phyloP scores from a whole-genome alignment of 106 monocot species.

The Allium fistulosum region DNA sequence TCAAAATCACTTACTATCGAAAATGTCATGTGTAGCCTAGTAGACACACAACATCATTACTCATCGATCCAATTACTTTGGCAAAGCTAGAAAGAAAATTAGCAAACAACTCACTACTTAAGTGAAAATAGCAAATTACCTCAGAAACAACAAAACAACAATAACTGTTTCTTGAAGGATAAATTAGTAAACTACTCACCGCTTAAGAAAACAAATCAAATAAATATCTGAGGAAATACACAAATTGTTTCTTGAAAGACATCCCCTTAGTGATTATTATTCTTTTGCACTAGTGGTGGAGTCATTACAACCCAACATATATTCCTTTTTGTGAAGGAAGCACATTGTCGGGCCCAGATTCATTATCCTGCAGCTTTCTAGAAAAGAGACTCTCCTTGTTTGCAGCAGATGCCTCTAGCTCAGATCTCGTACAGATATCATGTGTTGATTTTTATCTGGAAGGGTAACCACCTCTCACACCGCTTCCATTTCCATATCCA shows the following conservation, averaged over 20 bases:
- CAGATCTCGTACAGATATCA: conserved; percentile 42
- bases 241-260: neutral
- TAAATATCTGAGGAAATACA: conserved; percentile 7
- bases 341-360: conserved; percentile 46
- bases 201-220: neutral
- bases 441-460: conserved; percentile 45
- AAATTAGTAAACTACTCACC: too few species aligned
- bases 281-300: conserved; percentile 20
- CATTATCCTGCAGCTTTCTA: conserved; percentile 53
- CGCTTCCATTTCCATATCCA: conserved; percentile 9
- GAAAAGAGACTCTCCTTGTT: conserved; percentile 60
- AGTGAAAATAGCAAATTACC: too few species aligned
- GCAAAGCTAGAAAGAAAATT: too few species aligned
- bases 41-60: too few species aligned
- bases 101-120: too few species aligned
- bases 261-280: conserved; percentile 3
- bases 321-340: conserved; percentile 64
- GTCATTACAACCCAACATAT: conserved; percentile 63
- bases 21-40: too few species aligned
- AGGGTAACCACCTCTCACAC: conserved; percentile 14
- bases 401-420: conserved; percentile 48
- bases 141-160: too few species aligned
- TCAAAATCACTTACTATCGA: too few species aligned
- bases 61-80: too few species aligned
- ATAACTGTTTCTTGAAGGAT: too few species aligned